Conservation (phyloP, 2,329 filamentous ascomycete species). For the Zelopaecilomyces penicillatus region DNA sequence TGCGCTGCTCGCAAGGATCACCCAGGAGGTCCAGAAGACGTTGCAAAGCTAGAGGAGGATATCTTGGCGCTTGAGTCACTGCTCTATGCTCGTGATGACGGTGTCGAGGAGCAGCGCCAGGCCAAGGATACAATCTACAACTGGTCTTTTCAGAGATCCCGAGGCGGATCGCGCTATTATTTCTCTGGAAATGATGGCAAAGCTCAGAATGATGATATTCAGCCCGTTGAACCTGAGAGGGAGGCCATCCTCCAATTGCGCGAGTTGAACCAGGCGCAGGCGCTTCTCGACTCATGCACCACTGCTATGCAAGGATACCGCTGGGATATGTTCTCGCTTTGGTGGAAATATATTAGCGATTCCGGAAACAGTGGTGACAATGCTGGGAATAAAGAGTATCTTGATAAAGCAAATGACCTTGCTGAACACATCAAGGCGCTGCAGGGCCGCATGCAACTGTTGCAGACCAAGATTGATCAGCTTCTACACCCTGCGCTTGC, state of each 20-base stretch:
- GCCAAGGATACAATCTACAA: slow-evolving; percentile 23
- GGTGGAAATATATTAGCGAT: slow-evolving; percentile 30
- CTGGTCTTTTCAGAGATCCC: slow-evolving; percentile 17
- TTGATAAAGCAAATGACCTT: not conserved
- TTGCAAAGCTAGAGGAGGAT: slow-evolving; percentile 17
- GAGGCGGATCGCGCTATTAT: slow-evolving; percentile 12
- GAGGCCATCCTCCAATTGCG: slow-evolving; percentile 4
- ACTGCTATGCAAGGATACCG: slow-evolving; percentile 14
- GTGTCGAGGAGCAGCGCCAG: slow-evolving; percentile 20
- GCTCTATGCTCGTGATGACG: slow-evolving; percentile 21
- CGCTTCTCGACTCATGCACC: slow-evolving; percentile 12
- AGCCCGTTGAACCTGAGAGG: slow-evolving; percentile 1
- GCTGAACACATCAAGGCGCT: not conserved
- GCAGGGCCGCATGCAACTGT: not conserved
- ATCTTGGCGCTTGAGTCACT: slow-evolving; percentile 19
- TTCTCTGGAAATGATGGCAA: not conserved
- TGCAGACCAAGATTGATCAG: not conserved
- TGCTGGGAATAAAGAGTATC: not conserved
- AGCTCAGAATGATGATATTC: not conserved
- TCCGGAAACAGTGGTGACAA: slow-evolving; percentile 9
- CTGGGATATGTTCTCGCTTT: slow-evolving; percentile 32
- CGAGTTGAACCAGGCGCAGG: slow-evolving; percentile 16
- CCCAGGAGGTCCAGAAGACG: slow-evolving; percentile 1
- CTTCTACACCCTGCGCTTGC: not conserved
- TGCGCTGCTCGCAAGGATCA: slow-evolving; percentile 17